Evolutionary conservation across 169 alveolate species (phyloP), one percentile per base, ranked within the genome.

Genomic region (Babesia bigemina): DNA sequence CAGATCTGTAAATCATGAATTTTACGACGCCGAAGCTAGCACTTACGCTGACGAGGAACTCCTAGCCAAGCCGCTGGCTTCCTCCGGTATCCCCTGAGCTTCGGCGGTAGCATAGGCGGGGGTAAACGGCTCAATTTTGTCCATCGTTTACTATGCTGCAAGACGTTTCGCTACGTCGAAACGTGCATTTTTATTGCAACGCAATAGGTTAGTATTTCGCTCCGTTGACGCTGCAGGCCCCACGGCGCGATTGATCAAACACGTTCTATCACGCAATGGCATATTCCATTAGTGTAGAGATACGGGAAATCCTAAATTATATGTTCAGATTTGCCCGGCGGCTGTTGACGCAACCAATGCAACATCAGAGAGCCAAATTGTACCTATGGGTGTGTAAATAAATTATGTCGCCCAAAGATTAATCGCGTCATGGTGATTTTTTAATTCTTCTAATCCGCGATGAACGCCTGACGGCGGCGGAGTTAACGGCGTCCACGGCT

Each of bases 101-200:
- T 72, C 42, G 42, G 65, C 70, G 47, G 65, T 81, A 53, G 67
- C 71, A 81, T 70, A 44, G 62, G 59, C 70, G 39, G 17, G 26
- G 55, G 85, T 50, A 85, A 45, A 36, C 47, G 88, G 70, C 56
- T 72, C 85, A 39, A 53, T 48, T 39, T 81, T 71, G 88, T 81
- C 88, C 88, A 81, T 81, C 66, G 73, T 79, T 33, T 59, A 60
- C 22, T 11, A 7, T 45, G 29, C n/a, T 28, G n/a, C 29, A 13
- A 0, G 2, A n/a, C 26, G 36, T 28, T 19, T 29, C 21, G 11
- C 59, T 65, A 52, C 76, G 48, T 13, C 65, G 14, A 67, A 16
- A n/a, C 17, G 24, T 50, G 26, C 76, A 67, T 67, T 67, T 67
- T 67, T 63, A 47, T 22, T 26, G 56, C 56, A 13, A 11, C 45